Evolutionary conservation across 495 filamentous ascomycete genomes (phyloP).

Genomic region (Penicillium argentinense): DNA sequence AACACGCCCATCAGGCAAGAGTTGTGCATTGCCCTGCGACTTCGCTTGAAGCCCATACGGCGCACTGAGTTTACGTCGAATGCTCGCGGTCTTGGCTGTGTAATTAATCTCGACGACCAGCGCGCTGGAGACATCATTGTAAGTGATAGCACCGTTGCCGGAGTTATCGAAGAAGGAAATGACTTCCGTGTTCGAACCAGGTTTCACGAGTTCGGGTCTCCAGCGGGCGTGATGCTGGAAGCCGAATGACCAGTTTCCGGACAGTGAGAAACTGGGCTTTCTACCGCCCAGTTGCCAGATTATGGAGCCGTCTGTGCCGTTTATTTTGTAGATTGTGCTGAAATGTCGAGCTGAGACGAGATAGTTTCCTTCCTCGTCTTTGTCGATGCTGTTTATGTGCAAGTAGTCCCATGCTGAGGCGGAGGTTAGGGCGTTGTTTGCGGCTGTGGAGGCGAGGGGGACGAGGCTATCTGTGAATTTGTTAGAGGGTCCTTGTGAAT

Average conservation of each 20-base stretch:
- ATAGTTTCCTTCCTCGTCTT: constrained; percentile 42
- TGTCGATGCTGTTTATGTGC: constrained; percentile 29
- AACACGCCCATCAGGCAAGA: not conserved
- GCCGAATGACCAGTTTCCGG: not conserved
- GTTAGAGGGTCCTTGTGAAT: no score
- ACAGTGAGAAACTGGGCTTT: constrained; percentile 41
- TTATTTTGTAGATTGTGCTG: constrained; percentile 49
- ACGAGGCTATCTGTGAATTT: not conserved
- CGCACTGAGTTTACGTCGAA: not conserved
- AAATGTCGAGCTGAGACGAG: constrained; percentile 51
- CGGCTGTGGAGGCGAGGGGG: not conserved
- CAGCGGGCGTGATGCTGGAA: constrained; percentile 52
- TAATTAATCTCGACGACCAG: not conserved
- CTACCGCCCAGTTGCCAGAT: constrained; percentile 53
- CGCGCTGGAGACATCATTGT: not conserved
- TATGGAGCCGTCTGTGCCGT: constrained; percentile 48
- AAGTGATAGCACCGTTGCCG: not conserved
- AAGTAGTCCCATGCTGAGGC: constrained; percentile 30
- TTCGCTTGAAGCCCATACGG: not conserved
- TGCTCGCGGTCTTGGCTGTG: not conserved
- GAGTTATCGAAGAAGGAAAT: not conserved
- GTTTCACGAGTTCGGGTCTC: constrained; percentile 8
- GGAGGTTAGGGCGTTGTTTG: not conserved
- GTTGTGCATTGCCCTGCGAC: not conserved
- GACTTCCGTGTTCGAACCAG: not conserved